Conservation (phyloP, 208 protist genomes). For the Trypanosomatidae sp. region DNA sequence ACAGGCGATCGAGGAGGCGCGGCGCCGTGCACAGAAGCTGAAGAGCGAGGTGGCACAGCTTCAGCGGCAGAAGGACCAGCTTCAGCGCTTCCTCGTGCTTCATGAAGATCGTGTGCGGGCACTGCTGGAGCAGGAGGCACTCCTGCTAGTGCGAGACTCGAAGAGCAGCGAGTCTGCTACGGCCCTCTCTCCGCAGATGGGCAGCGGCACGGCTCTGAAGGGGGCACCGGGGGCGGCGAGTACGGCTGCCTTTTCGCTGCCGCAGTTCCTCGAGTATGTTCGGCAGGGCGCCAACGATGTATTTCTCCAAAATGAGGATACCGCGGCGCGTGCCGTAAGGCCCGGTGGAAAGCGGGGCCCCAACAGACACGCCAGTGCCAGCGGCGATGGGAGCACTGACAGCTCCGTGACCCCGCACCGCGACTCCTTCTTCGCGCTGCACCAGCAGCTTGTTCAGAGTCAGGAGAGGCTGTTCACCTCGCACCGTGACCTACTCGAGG, state of each 20-base stretch:
- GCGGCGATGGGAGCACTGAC: constrained; percentile 1
- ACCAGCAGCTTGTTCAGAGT: constrained; percentile 29
- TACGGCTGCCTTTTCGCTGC: constrained; percentile 10
- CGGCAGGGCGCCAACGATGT: constrained; percentile 31
- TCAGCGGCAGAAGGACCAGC: constrained; percentile 71
- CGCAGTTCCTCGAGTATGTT: constrained; percentile 29
- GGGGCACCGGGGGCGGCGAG: not conserved
- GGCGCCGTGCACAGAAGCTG: constrained; percentile 62
- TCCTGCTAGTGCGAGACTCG: constrained; percentile 15
- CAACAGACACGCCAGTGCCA: not conserved
- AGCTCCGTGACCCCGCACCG: constrained; percentile 24
- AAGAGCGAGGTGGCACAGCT: constrained; percentile 76
- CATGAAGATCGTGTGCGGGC: constrained; percentile 61
- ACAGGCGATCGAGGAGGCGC: constrained; percentile 51
- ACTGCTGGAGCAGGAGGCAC: constrained; percentile 48
- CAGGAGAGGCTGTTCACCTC: constrained; percentile 32
- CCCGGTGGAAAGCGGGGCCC: not conserved
- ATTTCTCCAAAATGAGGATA: constrained; percentile 23
- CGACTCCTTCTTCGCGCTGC: constrained; percentile 27
- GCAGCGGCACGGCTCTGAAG: not conserved
- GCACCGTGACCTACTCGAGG: constrained; percentile 29
- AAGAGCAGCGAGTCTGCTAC: not conserved
- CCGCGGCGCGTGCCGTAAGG: constrained; percentile 6
- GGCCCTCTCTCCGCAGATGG: constrained; percentile 4
- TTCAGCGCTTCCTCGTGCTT: constrained; percentile 60